phyloP scores from a whole-genome alignment of 1,284 basidiomycete species.

The Cystobasidiaceae sp. region DNA sequence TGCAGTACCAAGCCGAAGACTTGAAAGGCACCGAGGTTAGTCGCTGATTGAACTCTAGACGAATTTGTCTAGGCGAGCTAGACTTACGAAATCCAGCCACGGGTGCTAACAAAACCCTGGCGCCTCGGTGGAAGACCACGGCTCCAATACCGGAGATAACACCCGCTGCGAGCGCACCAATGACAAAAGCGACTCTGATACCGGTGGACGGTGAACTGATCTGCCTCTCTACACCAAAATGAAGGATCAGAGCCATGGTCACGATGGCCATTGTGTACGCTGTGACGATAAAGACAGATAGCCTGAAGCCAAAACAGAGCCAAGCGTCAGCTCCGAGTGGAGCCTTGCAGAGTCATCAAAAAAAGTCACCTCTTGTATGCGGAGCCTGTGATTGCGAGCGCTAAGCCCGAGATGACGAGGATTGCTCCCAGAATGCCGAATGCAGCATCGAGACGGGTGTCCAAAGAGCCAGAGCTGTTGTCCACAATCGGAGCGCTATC shows the following conservation, averaged over 20 bases:
- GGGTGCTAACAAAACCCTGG: constrained; percentile 80
- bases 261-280: constrained; percentile 82
- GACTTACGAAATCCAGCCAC: constrained; percentile 61
- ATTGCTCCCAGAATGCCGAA: constrained; percentile 86
- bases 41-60: not conserved
- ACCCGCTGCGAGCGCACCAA: constrained; percentile 72
- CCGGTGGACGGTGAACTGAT: constrained; percentile 71
- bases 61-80: constrained; percentile 48
- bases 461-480: constrained; percentile 48
- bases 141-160: constrained; percentile 74
- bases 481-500: not conserved
- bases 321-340: constrained; percentile 21
- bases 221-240: constrained; percentile 76
- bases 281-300: constrained; percentile 85
- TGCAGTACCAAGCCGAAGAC: constrained; percentile 78
- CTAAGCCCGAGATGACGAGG: constrained; percentile 70
- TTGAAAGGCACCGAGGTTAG: not conserved
- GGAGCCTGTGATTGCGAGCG: constrained; percentile 82
- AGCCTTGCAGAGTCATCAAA: not conserved
- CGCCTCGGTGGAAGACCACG: constrained; percentile 83
- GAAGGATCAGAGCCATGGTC: constrained; percentile 79
- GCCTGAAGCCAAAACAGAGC: constrained; percentile 53
- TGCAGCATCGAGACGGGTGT: constrained; percentile 74
- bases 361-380: constrained; percentile 19
- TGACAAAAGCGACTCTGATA: constrained; percentile 80